Evolutionary conservation across 257 asterid genomes (phyloP).

Genomic region (Nyctanthes arbortristis): DNA sequence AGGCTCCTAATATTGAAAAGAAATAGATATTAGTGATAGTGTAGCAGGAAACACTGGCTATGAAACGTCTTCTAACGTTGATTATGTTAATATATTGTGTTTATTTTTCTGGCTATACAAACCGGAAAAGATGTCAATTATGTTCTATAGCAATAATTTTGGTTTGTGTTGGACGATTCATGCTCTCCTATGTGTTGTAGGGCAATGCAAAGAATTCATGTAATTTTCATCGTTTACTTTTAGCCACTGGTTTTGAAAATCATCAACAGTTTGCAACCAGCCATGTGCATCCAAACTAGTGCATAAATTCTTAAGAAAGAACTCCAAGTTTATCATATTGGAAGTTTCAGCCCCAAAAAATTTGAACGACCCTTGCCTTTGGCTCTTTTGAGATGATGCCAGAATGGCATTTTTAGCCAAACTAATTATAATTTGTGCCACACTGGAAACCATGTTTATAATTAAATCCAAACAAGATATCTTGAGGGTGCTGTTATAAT

Average conservation of each 20-base stretch:
- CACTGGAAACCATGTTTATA: background rate
- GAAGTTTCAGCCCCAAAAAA: background rate
- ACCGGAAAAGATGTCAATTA: background rate
- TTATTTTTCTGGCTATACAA: background rate
- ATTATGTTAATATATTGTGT: background rate
- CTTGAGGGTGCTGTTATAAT: background rate
- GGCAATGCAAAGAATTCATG: background rate
- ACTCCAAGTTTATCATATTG: background rate
- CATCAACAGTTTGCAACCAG: background rate
- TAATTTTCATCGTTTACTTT: background rate
- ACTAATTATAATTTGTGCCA: background rate
- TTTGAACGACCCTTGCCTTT: background rate
- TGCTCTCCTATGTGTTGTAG: background rate
- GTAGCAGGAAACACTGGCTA: background rate
- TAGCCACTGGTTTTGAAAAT: background rate
- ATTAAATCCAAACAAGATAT: background rate
- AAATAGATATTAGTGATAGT: background rate
- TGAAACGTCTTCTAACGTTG: background rate
- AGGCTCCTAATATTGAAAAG: background rate
- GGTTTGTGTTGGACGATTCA: background rate
- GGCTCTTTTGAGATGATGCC: background rate
- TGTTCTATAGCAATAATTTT: background rate
- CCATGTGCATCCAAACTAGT: background rate
- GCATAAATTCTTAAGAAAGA: background rate
- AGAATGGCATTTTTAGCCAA: background rate